Conservation (phyloP, 2,329 filamentous ascomycete genomes). For the Aspergillus jensenii region DNA sequence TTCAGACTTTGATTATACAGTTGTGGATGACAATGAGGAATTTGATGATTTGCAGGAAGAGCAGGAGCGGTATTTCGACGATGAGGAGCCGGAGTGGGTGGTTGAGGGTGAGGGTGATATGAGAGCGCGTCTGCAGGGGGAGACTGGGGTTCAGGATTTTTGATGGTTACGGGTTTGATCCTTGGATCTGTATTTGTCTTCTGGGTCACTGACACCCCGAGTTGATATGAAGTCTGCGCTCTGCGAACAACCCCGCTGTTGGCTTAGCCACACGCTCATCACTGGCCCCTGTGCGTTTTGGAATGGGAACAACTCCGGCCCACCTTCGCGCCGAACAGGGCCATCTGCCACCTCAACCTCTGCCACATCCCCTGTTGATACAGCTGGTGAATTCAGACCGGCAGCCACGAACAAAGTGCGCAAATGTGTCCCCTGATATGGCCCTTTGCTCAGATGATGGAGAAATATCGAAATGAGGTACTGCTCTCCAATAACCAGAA, state of each 20-base stretch:
- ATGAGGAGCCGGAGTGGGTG: slow-evolving; percentile 70
- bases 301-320: no score
- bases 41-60: slow-evolving; percentile 66
- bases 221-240: neutral
- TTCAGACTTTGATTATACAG: slow-evolving; percentile 72
- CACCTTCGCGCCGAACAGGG: no score
- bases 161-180: slow-evolving; percentile 36
- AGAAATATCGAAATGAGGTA: neutral
- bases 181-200: neutral
- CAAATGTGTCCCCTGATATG: no score
- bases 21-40: slow-evolving; percentile 70
- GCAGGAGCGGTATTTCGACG: slow-evolving; percentile 78
- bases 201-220: neutral
- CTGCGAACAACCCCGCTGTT: neutral
- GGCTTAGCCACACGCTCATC: no score
- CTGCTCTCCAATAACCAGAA: neutral
- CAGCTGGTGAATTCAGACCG: no score
- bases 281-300: no score
- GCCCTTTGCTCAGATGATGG: neutral
- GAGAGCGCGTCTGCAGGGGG: slow-evolving; percentile 45
- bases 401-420: no score
- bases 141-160: slow-evolving; percentile 73
- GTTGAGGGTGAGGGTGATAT: slow-evolving; percentile 41
- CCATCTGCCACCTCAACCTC: no score
- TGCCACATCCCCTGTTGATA: no score